Evolutionary conservation across 257 asterid species (phyloP), one percentile per base, ranked within the genome.

Genomic region (Scutellaria baicalensis): DNA sequence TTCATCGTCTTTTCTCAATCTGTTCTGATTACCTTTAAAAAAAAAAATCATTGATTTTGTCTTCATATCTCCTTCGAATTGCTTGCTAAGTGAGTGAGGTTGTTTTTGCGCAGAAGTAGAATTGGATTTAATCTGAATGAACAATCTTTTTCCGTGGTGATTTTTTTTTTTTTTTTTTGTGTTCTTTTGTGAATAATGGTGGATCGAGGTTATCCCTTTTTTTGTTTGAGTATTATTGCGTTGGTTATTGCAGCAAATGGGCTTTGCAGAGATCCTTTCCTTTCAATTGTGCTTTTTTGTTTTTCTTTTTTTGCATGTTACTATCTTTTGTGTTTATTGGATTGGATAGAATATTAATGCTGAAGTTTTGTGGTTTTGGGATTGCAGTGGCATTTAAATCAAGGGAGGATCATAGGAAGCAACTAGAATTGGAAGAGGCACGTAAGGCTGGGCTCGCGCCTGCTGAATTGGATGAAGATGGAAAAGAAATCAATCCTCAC

Each of bases 391-490:
- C 96, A 8, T 94, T 94, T 61, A 94, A 91, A 68, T 94, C 99
- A 3, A 88, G 97, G 82, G 99, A 94, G 84, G 99, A 94, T 74
- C 99, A 94, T 67, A 77, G 97, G 76, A 91, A 94, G 52, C 96
- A 91, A 77, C 76, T 91, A 64, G 99, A 94, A 76, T 76, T 94
- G 59, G 99, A 94, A 71, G 99, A 89, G 79, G 99, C 97, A 4
- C 90, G 99, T 12, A 94, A 91, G 76, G 99, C 97, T 27, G 99
- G 97, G 74, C 96, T 94, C 48, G 97, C 99, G 3, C 99, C 97
- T 2, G 99, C 97, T 2, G 99, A 94, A 80, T 72, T 91, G 16
- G 99, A 93, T 71, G 99, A 93, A 64, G 95, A 93, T 89, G 99
- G 99, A 71, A 91, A 93, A 66, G 97, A 93, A 80, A 93, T 93